Percentiles rank a stretch among this genome's conserved stretches.
These are phyloP conservation scores for Phialocephala subalpina DNA, from an alignment of 2,329 filamentous ascomycete genomes.

Conservation along the genomic window DNA sequence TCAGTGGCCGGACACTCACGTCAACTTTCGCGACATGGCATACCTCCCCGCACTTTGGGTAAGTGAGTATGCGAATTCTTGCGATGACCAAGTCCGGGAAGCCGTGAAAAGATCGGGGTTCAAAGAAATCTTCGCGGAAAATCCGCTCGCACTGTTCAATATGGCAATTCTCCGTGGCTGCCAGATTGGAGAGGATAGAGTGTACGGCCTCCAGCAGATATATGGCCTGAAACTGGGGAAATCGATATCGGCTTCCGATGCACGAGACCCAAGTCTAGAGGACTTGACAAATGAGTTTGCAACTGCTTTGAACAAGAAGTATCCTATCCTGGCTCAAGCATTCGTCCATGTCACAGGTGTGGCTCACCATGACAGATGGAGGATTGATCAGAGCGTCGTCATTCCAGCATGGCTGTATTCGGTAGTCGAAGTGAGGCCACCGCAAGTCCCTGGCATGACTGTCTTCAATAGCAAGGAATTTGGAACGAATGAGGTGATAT, in stretches of 20 bases:
- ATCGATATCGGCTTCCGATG: not conserved
- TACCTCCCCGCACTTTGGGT: not conserved
- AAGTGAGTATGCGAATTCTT: not conserved
- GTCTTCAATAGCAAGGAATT: constrained; percentile 1
- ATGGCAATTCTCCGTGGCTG: not conserved
- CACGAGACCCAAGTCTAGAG: not conserved
- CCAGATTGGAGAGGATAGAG: not conserved
- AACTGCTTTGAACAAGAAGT: constrained; percentile 5
- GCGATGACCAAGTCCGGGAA: not conserved
- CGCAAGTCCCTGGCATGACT: not conserved
- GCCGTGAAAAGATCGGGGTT: constrained; percentile 3
- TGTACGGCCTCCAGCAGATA: constrained; percentile 1
- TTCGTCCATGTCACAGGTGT: not conserved
- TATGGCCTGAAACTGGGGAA: not conserved
- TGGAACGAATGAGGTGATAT: not conserved
- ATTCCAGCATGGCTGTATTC: constrained; percentile 3
- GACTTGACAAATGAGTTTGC: not conserved
- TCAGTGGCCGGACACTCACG: not conserved
- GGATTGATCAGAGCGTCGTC: not conserved
- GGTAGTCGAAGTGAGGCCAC: not conserved
- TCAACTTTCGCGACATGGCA: constrained; percentile 4
- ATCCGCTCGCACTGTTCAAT: not conserved
- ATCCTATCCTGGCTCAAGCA: not conserved
- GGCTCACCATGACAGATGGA: not conserved
- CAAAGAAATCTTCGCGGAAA: not conserved